phyloP scores from a whole-genome alignment of 2,329 filamentous ascomycete genomes.

The Xylaria sp. region DNA sequence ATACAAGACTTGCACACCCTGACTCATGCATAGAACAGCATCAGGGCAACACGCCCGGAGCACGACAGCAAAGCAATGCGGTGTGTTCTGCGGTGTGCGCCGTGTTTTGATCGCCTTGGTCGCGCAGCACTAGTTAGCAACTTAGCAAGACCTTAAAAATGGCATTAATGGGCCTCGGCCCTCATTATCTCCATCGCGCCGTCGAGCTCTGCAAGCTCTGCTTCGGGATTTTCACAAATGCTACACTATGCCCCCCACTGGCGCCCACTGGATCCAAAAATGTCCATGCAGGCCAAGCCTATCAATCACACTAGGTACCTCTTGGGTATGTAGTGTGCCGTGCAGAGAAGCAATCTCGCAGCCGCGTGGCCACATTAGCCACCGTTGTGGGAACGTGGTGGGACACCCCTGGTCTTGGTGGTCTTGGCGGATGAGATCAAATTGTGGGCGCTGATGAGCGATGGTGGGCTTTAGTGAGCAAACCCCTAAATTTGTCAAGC shows the following conservation, averaged over 20 bases:
- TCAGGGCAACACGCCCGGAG: neutral
- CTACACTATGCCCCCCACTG: conserved; percentile 19
- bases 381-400: conserved; percentile 25
- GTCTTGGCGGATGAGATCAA: conserved; percentile 28
- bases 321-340: conserved; percentile 2
- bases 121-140: conserved; percentile 20
- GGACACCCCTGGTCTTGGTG: neutral
- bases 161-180: conserved; percentile 25
- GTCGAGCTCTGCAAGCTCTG: conserved; percentile 3
- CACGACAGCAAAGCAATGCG: neutral
- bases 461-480: conserved; percentile 30
- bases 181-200: conserved; percentile 16
- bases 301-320: neutral
- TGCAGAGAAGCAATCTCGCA: conserved; percentile 35
- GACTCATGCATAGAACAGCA: neutral
- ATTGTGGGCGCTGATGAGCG: conserved; percentile 13
- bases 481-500: conserved; percentile 36
- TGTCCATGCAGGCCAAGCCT: conserved; percentile 30
- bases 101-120: conserved; percentile 19
- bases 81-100: conserved; percentile 5
- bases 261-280: conserved; percentile 18
- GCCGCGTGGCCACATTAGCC: conserved; percentile 31
- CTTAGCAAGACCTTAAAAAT: conserved; percentile 1
- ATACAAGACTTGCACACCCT: neutral
- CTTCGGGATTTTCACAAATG: conserved; percentile 19